Conservation (phyloP, 495 filamentous ascomycete species). For the Immersiella caudata region DNA sequence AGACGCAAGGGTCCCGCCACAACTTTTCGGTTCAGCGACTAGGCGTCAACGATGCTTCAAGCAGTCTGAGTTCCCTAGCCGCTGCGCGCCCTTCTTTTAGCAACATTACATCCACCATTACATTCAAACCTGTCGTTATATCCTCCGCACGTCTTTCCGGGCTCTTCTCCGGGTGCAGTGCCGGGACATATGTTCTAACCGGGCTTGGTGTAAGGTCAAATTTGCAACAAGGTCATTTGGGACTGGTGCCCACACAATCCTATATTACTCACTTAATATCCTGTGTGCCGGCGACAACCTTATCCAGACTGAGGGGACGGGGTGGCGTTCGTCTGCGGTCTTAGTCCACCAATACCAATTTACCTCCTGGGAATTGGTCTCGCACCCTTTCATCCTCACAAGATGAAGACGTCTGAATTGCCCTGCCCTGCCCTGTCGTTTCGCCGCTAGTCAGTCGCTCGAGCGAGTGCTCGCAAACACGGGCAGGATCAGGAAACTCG, state of each 20-base stretch:
- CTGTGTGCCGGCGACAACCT: conserved; percentile 22
- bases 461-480: background rate
- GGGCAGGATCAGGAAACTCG: no score
- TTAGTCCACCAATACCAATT: conserved; percentile 10
- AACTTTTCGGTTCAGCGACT: no score
- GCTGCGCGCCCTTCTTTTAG: background rate
- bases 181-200: background rate
- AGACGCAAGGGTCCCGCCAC: no score
- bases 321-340: conserved; percentile 19
- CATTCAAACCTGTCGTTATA: background rate
- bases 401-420: background rate
- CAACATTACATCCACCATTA: background rate
- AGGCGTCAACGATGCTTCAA: no score
- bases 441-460: background rate
- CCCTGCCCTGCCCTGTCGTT: background rate
- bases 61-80: no score
- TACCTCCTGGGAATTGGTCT: no score
- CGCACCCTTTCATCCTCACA: background rate
- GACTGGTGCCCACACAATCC: background rate
- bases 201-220: background rate
- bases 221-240: background rate
- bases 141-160: background rate
- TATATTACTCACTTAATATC: conserved; percentile 6
- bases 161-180: background rate
- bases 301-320: conserved; percentile 25